Evolutionary conservation across 306 rosid species (phyloP).

Genomic region (Luffa acutangula): DNA sequence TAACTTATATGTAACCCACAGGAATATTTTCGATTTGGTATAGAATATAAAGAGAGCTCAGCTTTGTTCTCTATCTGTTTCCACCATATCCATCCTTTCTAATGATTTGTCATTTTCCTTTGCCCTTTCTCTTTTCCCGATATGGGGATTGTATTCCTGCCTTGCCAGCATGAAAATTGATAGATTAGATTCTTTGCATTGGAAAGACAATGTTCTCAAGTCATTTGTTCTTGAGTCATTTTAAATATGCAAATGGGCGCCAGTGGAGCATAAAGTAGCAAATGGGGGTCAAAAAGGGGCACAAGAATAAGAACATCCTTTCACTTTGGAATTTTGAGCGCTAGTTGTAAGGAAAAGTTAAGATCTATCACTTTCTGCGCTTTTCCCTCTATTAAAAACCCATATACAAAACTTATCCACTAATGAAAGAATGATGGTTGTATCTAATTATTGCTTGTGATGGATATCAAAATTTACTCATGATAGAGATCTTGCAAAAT

Average conservation of each 20-base stretch:
- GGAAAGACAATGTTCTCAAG: background rate
- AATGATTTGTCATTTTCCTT: background rate
- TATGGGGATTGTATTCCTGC: conserved; percentile 1
- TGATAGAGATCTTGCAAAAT: background rate
- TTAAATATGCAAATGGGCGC: background rate
- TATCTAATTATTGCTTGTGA: background rate
- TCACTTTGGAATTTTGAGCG: background rate
- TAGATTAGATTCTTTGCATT: conserved; percentile 4
- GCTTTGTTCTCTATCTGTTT: background rate
- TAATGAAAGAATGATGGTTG: background rate
- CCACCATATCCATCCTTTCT: background rate
- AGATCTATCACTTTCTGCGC: background rate
- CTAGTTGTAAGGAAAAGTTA: background rate
- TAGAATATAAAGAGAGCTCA: conserved; percentile 10
- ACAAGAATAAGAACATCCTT: conserved; percentile 6
- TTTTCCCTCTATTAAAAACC: background rate
- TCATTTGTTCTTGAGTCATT: background rate
- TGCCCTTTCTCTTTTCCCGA: conserved; percentile 6
- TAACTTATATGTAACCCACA: conserved; percentile 1
- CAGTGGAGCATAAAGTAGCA: conserved; percentile 6
- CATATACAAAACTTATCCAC: background rate
- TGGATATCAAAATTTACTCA: background rate
- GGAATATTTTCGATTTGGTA: conserved; percentile 5
- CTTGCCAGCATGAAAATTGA: conserved; percentile 1
- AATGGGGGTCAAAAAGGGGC: background rate